Base-by-base conservation (phyloP, 176 grass and related monocot genomes). In the Carex pumila region DNA sequence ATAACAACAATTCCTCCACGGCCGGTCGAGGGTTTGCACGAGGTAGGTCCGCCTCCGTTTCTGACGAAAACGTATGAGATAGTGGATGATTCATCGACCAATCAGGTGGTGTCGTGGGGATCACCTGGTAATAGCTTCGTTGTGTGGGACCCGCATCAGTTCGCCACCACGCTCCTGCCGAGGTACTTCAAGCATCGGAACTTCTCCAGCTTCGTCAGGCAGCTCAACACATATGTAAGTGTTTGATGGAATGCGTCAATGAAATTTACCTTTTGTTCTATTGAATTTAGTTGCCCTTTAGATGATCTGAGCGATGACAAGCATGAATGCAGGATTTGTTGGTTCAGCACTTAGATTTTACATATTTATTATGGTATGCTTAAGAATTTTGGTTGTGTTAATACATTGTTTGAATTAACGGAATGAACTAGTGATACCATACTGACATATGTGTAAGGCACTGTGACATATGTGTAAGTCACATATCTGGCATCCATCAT, bases 151-250 rank as follows among this genome's bases (percentile, higher is more conserved):
- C 85, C 90, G n/a, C 90, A 92, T 81, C 71, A 80, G 53, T 95
- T 95, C 69, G 86, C 93, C 60, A 86, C 89, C 9, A 52, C 54
- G 31, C 80, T 95, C 49, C 87, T 95, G 79, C 93, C 93, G 32
- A 89, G 88, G 56, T 86, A 92, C 73, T 95, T 95, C 93, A 95
- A 95, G 87, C 93, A 95, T 86, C 61, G 19, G 61, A 95, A 95
- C 74, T 95, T 92, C 90, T 95, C 90, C 79, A 95, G 93, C 85
- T 95, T 95, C 79, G 93, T 95, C 43, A 75, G 93, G 7, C 93
- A 95, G 91, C 93, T 95, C 55, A 95, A 95, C 83, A 95, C 93
- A 49, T 95, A 95, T 86, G 93, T 95, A 88, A 85, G 91, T 93
- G 56, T 67, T 64, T 81, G 19, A 80, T 74, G 7, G 1, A 79